A percentile compares a stretch with the other conserved stretches of the same genome.
Evolutionary conservation across 345 rosid species (phyloP).

Genomic region (Lenwebbia sp.): DNA sequence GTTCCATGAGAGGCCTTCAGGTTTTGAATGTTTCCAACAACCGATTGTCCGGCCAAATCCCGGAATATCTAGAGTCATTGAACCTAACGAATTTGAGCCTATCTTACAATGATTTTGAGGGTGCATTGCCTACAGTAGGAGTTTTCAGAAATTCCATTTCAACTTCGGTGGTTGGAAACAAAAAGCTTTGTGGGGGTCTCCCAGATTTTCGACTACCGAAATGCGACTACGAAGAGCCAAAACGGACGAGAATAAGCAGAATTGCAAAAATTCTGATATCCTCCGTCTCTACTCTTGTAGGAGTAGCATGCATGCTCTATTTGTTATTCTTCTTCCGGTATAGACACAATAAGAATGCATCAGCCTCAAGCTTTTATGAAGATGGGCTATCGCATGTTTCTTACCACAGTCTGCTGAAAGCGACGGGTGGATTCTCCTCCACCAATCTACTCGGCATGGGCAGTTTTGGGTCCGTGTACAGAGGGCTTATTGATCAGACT

Average conservation of each 20-base stretch:
- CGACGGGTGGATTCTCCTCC: background rate
- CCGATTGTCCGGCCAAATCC: background rate
- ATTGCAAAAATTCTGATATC: accelerated
- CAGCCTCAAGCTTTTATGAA: background rate
- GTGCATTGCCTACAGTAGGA: background rate
- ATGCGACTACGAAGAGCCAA: background rate
- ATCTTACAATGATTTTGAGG: background rate
- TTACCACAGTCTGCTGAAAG: accelerated
- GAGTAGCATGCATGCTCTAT: background rate
- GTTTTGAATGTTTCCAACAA: background rate
- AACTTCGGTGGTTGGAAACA: background rate
- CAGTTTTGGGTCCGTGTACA: background rate
- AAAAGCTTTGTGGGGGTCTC: background rate
- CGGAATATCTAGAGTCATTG: accelerated
- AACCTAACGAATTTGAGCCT: background rate
- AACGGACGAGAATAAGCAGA: background rate
- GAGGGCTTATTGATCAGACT: background rate
- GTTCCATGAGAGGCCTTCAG: background rate
- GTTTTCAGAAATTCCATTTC: background rate
- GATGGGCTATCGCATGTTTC: background rate
- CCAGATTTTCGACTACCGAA: background rate
- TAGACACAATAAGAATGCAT: background rate
- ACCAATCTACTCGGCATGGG: background rate
- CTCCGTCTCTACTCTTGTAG: background rate
- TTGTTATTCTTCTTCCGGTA: background rate